phyloP scores from a whole-genome alignment of 768 basidiomycete genomes.

The Terana coerulea region DNA sequence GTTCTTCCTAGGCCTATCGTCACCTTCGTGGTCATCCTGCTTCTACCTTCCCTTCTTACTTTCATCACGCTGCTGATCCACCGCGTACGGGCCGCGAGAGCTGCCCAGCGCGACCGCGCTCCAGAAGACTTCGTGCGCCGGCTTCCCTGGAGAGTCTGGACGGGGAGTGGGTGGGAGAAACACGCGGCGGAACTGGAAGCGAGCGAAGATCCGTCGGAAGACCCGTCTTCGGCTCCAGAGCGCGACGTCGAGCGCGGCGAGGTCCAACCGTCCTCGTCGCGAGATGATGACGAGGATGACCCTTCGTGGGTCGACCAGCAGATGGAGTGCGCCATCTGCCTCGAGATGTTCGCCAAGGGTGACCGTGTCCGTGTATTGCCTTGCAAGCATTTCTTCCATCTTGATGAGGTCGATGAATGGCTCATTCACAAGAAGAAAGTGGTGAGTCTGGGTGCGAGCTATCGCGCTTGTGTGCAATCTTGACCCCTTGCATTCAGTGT shows the following conservation, averaged over 20 bases:
- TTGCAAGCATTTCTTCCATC: slow-evolving; percentile 94
- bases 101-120: slow-evolving; percentile 79
- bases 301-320: slow-evolving; percentile 80
- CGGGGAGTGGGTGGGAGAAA: slow-evolving; percentile 77
- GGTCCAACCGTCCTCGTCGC: background rate
- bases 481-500: slow-evolving; percentile 47
- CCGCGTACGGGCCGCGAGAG: slow-evolving; percentile 77
- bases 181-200: slow-evolving; percentile 39
- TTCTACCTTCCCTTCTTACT: slow-evolving; percentile 87
- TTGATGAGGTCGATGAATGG: slow-evolving; percentile 90
- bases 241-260: slow-evolving; percentile 16
- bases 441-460: slow-evolving; percentile 43
- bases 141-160: slow-evolving; percentile 83
- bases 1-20: slow-evolving; percentile 61
- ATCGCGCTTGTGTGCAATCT: background rate
- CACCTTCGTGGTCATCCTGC: slow-evolving; percentile 81
- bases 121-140: slow-evolving; percentile 75
- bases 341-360: slow-evolving; percentile 80
- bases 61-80: slow-evolving; percentile 88
- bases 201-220: slow-evolving; percentile 14
- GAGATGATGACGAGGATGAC: slow-evolving; percentile 22
- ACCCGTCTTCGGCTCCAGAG: slow-evolving; percentile 14
- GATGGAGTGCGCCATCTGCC: slow-evolving; percentile 89
- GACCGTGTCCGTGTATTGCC: slow-evolving; percentile 90
- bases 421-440: slow-evolving; percentile 89